These are phyloP conservation scores for Gigaspora rosea DNA, from an alignment of 192 early-diverging fungal species.

Conservation along the genomic window DNA sequence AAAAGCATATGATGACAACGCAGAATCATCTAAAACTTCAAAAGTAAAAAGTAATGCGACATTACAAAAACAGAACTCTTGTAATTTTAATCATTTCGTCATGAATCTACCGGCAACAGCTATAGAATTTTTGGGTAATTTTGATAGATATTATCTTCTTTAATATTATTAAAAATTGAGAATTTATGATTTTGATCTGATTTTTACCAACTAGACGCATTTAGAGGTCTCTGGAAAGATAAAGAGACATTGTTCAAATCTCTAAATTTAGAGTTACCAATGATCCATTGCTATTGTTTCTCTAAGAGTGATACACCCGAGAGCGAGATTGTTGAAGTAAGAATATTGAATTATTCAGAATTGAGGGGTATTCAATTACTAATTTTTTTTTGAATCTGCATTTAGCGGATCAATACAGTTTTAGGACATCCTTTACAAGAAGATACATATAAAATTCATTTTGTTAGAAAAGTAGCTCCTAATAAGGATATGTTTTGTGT, in stretches of 20 bases:
- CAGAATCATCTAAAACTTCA: conserved; percentile 28
- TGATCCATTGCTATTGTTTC: conserved; percentile 96
- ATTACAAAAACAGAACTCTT: conserved; percentile 36
- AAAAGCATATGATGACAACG: conserved; percentile 33
- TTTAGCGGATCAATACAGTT: conserved; percentile 52
- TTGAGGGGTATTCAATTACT: neutral
- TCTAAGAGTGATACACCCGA: conserved; percentile 75
- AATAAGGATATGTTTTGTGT: conserved; percentile 99
- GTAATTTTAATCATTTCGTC: conserved; percentile 90
- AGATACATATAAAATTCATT: conserved; percentile 55
- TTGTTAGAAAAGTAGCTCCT: conserved; percentile 94
- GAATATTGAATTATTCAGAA: neutral
- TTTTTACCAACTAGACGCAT: conserved; percentile 65
- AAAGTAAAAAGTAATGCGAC: conserved; percentile 17
- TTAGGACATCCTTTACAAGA: conserved; percentile 53
- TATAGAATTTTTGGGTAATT: conserved; percentile 87
- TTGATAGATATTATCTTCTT: neutral
- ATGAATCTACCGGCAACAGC: conserved; percentile 99
- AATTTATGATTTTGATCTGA: neutral
- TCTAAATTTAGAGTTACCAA: conserved; percentile 61
- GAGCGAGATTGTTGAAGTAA: conserved; percentile 63
- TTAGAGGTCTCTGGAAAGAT: conserved; percentile 74
- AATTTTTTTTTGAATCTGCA: neutral
- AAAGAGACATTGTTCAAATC: conserved; percentile 48
- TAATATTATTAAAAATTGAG: neutral